Evolutionary conservation across 805 yeast species (phyloP).

Genomic region (Candida sakaeoensis): DNA sequence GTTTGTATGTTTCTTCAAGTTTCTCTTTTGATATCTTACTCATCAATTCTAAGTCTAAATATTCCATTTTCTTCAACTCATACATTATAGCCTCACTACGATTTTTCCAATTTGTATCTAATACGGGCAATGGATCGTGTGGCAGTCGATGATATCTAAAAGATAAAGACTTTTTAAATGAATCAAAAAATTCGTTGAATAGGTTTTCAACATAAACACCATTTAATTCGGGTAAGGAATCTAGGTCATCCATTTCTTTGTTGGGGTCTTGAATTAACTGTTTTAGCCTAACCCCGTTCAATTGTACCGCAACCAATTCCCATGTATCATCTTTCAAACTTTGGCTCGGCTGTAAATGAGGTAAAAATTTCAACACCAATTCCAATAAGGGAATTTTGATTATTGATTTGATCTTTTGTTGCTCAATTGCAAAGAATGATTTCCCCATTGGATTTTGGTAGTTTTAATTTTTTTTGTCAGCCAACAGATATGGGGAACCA

Average conservation of each 20-base stretch:
- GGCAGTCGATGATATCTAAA: not conserved
- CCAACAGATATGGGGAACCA: constrained; percentile 3
- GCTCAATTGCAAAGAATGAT: constrained; percentile 27
- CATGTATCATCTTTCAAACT: constrained; percentile 24
- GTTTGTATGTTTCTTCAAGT: constrained; percentile 14
- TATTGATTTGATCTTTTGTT: constrained; percentile 17
- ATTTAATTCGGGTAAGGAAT: constrained; percentile 24
- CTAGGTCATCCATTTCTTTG: constrained; percentile 12
- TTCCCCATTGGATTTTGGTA: too few species aligned
- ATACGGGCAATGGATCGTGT: not conserved
- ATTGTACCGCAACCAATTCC: constrained; percentile 34
- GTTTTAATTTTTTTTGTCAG: not conserved
- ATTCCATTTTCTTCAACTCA: constrained; percentile 19
- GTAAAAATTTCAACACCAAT: constrained; percentile 24
- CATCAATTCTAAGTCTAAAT: constrained; percentile 21
- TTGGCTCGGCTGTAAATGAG: constrained; percentile 27
- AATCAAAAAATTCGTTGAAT: constrained; percentile 15
- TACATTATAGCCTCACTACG: constrained; percentile 18
- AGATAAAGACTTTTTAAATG: constrained; percentile 10
- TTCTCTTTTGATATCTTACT: constrained; percentile 19
- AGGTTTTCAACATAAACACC: constrained; percentile 22
- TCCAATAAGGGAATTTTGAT: constrained; percentile 27
- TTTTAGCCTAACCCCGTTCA: constrained; percentile 19
- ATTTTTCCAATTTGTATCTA: not conserved
- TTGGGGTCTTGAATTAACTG: constrained; percentile 8